A percentile compares a stretch with the other conserved stretches of the same genome.
These are phyloP conservation scores for Scedosporium minutisporum DNA, from an alignment of 2,329 filamentous ascomycete species.

Conservation along the genomic window DNA sequence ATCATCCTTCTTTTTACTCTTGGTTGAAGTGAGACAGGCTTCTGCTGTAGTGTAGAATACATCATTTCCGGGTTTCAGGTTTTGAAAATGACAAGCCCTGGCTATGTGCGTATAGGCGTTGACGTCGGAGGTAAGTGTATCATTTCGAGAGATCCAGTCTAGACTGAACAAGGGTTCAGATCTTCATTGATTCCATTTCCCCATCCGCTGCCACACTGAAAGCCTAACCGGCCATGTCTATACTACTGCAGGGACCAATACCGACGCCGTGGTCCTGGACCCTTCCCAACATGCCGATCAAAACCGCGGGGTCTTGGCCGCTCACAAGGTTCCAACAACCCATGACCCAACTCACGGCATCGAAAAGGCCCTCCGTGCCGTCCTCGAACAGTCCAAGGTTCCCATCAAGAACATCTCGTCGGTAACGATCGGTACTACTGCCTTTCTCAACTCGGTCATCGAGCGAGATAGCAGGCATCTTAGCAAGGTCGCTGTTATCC, in stretches of 20 bases:
- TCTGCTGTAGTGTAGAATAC: no score
- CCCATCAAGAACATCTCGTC: conserved; percentile 26
- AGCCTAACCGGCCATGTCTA: conserved; percentile 10
- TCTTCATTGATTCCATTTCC: not conserved
- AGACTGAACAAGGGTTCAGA: no score
- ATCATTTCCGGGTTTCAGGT: no score
- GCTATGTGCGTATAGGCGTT: not conserved
- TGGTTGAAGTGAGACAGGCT: no score
- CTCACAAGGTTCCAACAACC: not conserved
- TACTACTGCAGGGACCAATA: conserved; percentile 29
- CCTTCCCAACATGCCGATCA: conserved; percentile 18
- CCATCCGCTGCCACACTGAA: not conserved
- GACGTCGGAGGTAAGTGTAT: not conserved
- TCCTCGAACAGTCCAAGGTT: not conserved
- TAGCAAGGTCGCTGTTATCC: conserved; percentile 43
- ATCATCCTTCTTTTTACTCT: no score
- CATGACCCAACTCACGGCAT: not conserved
- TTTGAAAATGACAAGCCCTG: no score
- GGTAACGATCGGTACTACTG: conserved; percentile 45
- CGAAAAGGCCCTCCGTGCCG: not conserved
- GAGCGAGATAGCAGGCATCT: conserved; percentile 40
- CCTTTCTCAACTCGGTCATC: conserved; percentile 50
- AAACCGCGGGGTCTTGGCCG: conserved; percentile 10
- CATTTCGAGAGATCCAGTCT: no score
- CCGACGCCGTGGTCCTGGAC: conserved; percentile 42